Evolutionary conservation across 2,329 filamentous ascomycete genomes (phyloP).

Genomic region (Metarhizium rileyi): DNA sequence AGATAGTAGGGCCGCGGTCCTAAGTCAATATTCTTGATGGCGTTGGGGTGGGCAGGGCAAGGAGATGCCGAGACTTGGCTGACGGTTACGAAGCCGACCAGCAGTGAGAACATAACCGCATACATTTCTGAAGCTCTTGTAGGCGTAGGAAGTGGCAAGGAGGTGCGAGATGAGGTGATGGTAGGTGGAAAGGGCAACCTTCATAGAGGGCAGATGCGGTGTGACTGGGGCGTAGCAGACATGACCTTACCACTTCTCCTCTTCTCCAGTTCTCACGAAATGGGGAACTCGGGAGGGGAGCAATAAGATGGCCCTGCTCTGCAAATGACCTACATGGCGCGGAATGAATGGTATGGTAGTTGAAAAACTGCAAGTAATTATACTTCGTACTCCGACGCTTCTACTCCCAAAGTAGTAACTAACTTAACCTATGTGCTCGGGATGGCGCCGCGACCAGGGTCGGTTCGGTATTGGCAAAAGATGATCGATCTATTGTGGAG

Average conservation of each 20-base stretch:
- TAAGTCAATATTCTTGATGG: slow-evolving; percentile 43
- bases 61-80: slow-evolving; percentile 19
- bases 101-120: slow-evolving; percentile 18
- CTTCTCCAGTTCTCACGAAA: no score
- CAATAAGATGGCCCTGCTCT: no score
- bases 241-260: no score
- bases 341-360: no score
- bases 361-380: no score
- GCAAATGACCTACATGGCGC: no score
- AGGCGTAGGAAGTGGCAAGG: not conserved
- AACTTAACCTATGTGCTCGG: not conserved
- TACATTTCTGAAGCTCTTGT: slow-evolving; percentile 17
- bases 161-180: not conserved
- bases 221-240: no score
- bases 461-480: not conserved
- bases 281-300: no score
- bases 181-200: not conserved
- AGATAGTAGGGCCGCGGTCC: slow-evolving; percentile 57
- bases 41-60: slow-evolving; percentile 15
- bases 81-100: slow-evolving; percentile 21
- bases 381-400: no score
- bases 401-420: no score
- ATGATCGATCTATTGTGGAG: not conserved
- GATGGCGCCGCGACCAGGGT: not conserved
- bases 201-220: no score